These are phyloP conservation scores for Cornus suecica DNA, from an alignment of 148 eudicot species.

Conservation along the genomic window DNA sequence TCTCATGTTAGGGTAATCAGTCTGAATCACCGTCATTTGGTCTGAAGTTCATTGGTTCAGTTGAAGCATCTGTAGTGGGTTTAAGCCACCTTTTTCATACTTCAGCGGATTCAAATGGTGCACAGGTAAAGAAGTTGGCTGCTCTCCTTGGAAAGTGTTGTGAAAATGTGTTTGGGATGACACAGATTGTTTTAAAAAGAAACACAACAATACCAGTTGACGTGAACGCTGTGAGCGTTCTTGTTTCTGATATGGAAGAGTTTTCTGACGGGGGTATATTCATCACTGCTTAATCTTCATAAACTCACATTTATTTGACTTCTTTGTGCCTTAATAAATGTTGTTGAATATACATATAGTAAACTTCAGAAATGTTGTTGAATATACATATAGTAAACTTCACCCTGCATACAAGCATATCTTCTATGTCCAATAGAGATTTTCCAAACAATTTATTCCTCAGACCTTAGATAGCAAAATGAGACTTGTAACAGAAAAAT, in stretches of 20 bases:
- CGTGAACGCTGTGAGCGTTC: conserved; percentile 73
- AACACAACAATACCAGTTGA: conserved; percentile 68
- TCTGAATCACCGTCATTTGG: conserved; percentile 25
- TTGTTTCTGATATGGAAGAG: conserved; percentile 51
- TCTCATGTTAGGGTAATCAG: conserved; percentile 36
- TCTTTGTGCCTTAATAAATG: not conserved
- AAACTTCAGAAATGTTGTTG: no score
- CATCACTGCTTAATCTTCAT: not conserved
- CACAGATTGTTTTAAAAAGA: conserved; percentile 64
- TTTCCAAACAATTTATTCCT: no score
- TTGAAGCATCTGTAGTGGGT: conserved; percentile 89
- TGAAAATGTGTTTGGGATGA: conserved; percentile 46
- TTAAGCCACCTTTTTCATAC: conserved; percentile 68
- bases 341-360: not conserved
- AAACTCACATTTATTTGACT: not conserved
- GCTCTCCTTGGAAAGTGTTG: conserved; percentile 51
- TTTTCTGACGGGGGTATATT: conserved; percentile 47
- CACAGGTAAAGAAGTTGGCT: conserved; percentile 70
- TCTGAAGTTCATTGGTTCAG: conserved; percentile 52
- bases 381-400: not conserved
- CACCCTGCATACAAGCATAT: not conserved
- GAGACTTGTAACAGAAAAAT: no score
- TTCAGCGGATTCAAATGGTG: conserved; percentile 69
- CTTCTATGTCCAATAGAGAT: no score
- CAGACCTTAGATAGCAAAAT: no score